Evolutionary conservation across 78 protist species (phyloP), one percentile per base, ranked within the genome.

Genomic region (Emiliania huxleyi): DNA sequence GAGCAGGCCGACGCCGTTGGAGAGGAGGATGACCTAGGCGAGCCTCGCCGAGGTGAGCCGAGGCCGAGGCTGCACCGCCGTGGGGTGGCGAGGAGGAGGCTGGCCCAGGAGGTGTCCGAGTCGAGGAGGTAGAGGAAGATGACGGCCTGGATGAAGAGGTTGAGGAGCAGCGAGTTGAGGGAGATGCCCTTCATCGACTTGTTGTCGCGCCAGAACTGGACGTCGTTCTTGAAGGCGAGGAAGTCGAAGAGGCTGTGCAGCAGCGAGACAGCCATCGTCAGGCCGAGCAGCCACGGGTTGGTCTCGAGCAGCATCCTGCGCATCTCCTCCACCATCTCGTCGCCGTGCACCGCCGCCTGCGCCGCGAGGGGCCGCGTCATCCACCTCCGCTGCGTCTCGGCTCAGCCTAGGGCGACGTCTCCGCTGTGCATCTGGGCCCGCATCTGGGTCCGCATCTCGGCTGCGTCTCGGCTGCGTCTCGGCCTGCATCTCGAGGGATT

Each of bases 181-280:
- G 98, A 95, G n/a, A 98, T 91, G 19, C 99, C 99, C 43, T 94
- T 95, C 95, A 98, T 81, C 8, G 95, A 69, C 90, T 97, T 95
- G 35, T 94, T 92, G 23, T 94, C 90, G 81, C 95, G 77, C 99
- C 99, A 99, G 91, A 81, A 81, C 33, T 12, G 0, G 88, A 92
- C 81, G 91, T 92, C 99, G 93, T 98, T 98, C 91, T 97, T 98
- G 94, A 99, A 98, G 25, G 99, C 99, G 46, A 99, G 95, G 56
- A 97, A 94, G 89, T 98, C 99, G 87, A 98, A 98, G 35, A 99
- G 52, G 33, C 95, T 92, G 95, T 99, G 99, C 38, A 98, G 94
- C 12, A 96, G 0, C 15, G 99, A 91, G 11, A 98, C 99, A 23
- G 90, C 46, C 44, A 94, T 25, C 15, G 99, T 98, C 49, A 98